Evolutionary conservation across 2,329 filamentous ascomycete genomes (phyloP), one percentile per base, ranked within the genome.

Genomic region (Xylaria sp.): DNA sequence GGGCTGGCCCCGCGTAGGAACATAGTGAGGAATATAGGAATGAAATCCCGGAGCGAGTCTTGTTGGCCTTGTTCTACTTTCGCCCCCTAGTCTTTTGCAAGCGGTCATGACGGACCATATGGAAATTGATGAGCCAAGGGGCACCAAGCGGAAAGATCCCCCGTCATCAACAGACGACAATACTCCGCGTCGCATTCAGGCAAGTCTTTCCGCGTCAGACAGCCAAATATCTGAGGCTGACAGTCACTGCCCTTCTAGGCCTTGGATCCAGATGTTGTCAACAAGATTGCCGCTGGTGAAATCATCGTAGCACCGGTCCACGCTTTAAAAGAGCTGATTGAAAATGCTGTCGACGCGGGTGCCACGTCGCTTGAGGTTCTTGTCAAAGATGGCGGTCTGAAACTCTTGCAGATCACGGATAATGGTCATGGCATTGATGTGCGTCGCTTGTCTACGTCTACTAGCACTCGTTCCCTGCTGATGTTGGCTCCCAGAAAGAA

Each of bases 241-340:
- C 69, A 39, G 33, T 61, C n/a, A 9, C 58, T 47, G 10, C 49
- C 45, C 15, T 7, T 63, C 5, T 65, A 97, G 90, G 92, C 95
- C 15, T 86, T 99, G 29, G 92, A 97, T 75, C 90, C 92, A 69
- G 91, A 96, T 81, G 96, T 99, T 25, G 92, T 99, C 71, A 99
- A 98, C 84, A 99, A 98, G 79, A 99, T 99, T 72, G 96, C 96
- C 0, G 96, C 96, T 0, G 96, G 96, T 22, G 96, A 99, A 79
- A 99, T 99, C 74, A 99, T 99, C 67, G 94, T 99, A 55, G 95
- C 96, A 1, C 96, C 96, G 0, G 94, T 97, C 31, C 93, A 99
- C 79, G 96, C 96, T 2, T 81, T 99, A 64, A 99, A 99, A 80
- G 96, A 99, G 78, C 83, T 99, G 56, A 94, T 99, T 13, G 96